A percentile compares a stretch with the other conserved stretches of the same genome.
These are phyloP conservation scores for Myxozyma lipomycoides DNA, from an alignment of 805 yeast genomes.

Conservation along the genomic window DNA sequence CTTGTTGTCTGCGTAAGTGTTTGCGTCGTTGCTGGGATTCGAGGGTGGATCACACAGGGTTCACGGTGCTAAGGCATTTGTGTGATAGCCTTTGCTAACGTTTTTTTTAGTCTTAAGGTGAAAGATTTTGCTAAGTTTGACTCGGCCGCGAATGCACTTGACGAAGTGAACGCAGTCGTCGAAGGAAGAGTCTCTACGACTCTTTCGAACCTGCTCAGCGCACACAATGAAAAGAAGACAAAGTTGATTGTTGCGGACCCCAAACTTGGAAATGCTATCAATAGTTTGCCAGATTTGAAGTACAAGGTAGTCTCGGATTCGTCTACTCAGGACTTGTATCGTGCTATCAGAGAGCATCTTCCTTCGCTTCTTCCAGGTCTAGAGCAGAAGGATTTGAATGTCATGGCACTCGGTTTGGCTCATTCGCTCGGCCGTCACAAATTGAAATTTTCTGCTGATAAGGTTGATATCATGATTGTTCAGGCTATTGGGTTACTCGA, in stretches of 20 bases:
- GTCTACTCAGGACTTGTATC: conserved; percentile 86
- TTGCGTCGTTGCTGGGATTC: neutral
- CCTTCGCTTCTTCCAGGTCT: conserved; percentile 94
- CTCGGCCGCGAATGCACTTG: conserved; percentile 93
- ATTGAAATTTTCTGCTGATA: conserved; percentile 94
- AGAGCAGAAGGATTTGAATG: conserved; percentile 74
- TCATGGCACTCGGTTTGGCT: conserved; percentile 97
- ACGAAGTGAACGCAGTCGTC: conserved; percentile 85
- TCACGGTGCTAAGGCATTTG: no score
- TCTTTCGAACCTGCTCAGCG: conserved; percentile 71
- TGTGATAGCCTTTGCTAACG: no score
- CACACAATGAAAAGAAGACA: conserved; percentile 66
- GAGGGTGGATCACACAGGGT: neutral
- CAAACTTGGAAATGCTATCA: conserved; percentile 87
- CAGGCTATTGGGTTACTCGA: conserved; percentile 97
- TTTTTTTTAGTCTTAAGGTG: conserved; percentile 61
- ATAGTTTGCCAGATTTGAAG: conserved; percentile 80
- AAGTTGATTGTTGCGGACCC: conserved; percentile 90
- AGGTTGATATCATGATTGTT: conserved; percentile 98
- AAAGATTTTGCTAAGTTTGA: conserved; percentile 93
- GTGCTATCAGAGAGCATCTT: conserved; percentile 90
- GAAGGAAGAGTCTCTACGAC: conserved; percentile 92
- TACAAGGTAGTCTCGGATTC: conserved; percentile 90
- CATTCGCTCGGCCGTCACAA: conserved; percentile 98
- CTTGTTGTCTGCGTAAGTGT: conserved; percentile 27